Percentiles rank a stretch among this genome's conserved stretches.
Evolutionary conservation across 768 basidiomycete species (phyloP).

Genomic region (Pholiota microspora): DNA sequence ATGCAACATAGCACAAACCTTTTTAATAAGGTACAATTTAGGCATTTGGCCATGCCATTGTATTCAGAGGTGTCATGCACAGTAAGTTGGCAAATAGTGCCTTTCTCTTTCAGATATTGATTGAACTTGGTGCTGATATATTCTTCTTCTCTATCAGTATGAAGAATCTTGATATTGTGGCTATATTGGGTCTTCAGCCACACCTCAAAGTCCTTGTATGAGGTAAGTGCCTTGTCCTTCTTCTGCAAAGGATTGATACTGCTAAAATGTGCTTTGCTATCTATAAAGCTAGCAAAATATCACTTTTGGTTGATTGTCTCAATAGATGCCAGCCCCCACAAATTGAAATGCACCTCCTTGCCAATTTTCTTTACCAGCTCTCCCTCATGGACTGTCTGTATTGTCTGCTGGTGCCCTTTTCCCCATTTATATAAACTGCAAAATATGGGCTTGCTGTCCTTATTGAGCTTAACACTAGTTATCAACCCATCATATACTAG

Average conservation of each 20-base stretch:
- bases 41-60: conserved; percentile 37
- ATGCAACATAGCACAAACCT: conserved; percentile 29
- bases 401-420: conserved; percentile 13
- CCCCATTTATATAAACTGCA: no score
- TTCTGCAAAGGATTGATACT: conserved; percentile 25
- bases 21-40: conserved; percentile 30
- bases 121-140: conserved; percentile 30
- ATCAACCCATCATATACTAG: no score
- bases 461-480: no score
- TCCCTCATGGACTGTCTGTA: conserved; percentile 1
- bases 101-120: conserved; percentile 20
- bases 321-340: conserved; percentile 17
- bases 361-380: conserved; percentile 3
- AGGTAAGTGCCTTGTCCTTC: no score
- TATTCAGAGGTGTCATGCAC: conserved; percentile 29
- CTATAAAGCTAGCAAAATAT: conserved; percentile 38
- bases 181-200: conserved; percentile 27
- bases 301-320: neutral
- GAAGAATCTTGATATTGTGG: conserved; percentile 24
- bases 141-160: conserved; percentile 36
- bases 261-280: conserved; percentile 29
- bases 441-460: no score
- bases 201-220: no score
- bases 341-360: conserved; percentile 7
- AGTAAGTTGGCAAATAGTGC: conserved; percentile 22